Base-by-base conservation (phyloP, 2,329 filamentous ascomycete genomes). In the Cercospora berteroae region DNA sequence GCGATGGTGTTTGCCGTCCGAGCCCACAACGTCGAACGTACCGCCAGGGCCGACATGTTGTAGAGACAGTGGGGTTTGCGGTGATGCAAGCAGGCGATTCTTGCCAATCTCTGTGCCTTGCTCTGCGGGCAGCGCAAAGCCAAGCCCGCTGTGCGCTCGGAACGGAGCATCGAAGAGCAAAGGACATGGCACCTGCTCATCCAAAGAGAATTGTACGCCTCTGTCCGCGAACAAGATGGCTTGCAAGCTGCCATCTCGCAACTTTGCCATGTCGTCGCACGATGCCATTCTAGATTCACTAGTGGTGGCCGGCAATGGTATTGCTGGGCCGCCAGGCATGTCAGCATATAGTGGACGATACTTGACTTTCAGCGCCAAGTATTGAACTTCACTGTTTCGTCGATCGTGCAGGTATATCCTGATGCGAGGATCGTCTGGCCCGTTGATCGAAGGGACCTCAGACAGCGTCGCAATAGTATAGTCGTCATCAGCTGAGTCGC, bases 331-430 rank as follows among this genome's bases (percentile, higher is more conserved):
- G 1, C 60, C 33, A 16, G 61, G 20, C 10, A 70, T 31, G 36
- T 72, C 71, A 9, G 72, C 72, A 72, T 72, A 77, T 20, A 77
- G 67, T 4, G 66, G 29, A n/a, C 73, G 66, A 27, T 72, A 67
- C 66, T 74, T 76, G 61, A 78, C 60, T 16, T 67, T 67, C 8
- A 78, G 39, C 5, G 67, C 64, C 8, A 77, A 25, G 27, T 70
- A 68, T 12, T 70, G 66, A 2, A 75, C 55, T n/a, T 73, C 69
- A n/a, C 68, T 65, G 6, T 59, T 72, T 9, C 29, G 31, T 57
- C 60, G 67, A 31, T 78, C 72, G 57, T 75, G 75, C 5, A 78
- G 63, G 56, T 74, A 78, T 5, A 78, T 27, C 4, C 70, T 67
- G 42, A 77, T 33, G 18, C 64, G 71, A 5, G 59, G 13, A n/a